Evolutionary conservation across 2,329 filamentous ascomycete genomes (phyloP), one percentile per base, ranked within the genome.

Genomic region (Aphanoascus verrucosus): DNA sequence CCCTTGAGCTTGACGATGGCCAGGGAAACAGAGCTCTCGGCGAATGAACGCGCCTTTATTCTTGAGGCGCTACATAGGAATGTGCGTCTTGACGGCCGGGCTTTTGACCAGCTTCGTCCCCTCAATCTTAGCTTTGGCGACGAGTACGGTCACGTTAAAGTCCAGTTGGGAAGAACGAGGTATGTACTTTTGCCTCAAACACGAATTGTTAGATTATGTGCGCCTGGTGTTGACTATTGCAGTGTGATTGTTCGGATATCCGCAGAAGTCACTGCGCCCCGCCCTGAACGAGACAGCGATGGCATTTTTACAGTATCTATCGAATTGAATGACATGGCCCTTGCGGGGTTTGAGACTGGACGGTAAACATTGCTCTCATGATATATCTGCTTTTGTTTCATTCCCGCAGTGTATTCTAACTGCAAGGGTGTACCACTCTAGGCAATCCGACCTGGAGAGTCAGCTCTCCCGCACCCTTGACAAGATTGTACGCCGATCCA

Each of bases 271-370:
- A 86, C 86, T 9, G 82, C 86, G 38, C 91, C 93, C 42, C 88
- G 85, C 65, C 71, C 85, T 51, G 91, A 97, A 71, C 85, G 91
- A 58, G 91, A 90, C 56, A 95, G 95, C 66, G 93, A 97, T 68
- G 93, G 93, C 67, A 80, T 94, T 69, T 97, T 97, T 75, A 89
- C 84, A 61, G 96, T 97, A 66, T 80, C 84, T 52, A 86, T 90
- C 53, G 93, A 97, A 68, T 81, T 98, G 63, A 88, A 86, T 58
- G 88, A 91, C 47, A 94, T 97, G 84, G 85, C 87, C 28, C 89
- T 88, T 45, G 89, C 93, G 12, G 84, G 86, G 34, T 94, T 94
- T 71, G 90, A 96, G 69, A 81, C 86, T 61, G 88, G 86, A 68
- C 81, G 82, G 80, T 83, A 76, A 12, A 45, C 53, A 19, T 9